These are phyloP conservation scores for Rugonectria rugulosa DNA, from an alignment of 2,329 filamentous ascomycete genomes.

Conservation along the genomic window DNA sequence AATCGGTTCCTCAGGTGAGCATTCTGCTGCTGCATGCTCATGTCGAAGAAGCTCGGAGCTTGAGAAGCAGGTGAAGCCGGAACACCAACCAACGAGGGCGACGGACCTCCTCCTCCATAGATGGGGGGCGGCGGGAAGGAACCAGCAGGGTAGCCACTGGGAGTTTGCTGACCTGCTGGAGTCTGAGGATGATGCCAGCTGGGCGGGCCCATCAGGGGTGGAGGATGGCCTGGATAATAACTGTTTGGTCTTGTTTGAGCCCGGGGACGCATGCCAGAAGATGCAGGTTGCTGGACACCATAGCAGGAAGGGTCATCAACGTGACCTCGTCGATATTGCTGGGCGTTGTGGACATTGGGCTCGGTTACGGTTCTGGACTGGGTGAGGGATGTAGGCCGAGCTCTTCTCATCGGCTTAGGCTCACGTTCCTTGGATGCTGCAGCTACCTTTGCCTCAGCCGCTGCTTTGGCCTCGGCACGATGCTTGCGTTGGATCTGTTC, in stretches of 20 bases:
- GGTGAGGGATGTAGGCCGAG: conserved; percentile 40
- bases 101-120: conserved; percentile 35
- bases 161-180: conserved; percentile 18
- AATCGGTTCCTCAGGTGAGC: conserved; percentile 45
- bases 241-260: conserved; percentile 46
- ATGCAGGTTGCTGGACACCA: conserved; percentile 45
- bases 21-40: conserved; percentile 38
- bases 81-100: conserved; percentile 36
- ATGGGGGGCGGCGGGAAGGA: conserved; percentile 44
- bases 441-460: conserved; percentile 32
- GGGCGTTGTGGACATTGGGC: conserved; percentile 43
- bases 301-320: conserved; percentile 48
- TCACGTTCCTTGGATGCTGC: conserved; percentile 37
- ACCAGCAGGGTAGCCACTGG: conserved; percentile 32
- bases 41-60: conserved; percentile 44
- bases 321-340: conserved; percentile 42
- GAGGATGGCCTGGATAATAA: conserved; percentile 46
- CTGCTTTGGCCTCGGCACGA: conserved; percentile 34
- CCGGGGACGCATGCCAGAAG: conserved; percentile 42
- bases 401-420: conserved; percentile 38
- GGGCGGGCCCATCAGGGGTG: conserved; percentile 35
- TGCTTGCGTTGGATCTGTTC: conserved; percentile 36
- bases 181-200: conserved; percentile 36
- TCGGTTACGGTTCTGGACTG: conserved; percentile 44
- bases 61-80: conserved; percentile 40